Base-by-base conservation (phyloP, 2,329 filamentous ascomycete species). In the Pyrenophora teres region DNA sequence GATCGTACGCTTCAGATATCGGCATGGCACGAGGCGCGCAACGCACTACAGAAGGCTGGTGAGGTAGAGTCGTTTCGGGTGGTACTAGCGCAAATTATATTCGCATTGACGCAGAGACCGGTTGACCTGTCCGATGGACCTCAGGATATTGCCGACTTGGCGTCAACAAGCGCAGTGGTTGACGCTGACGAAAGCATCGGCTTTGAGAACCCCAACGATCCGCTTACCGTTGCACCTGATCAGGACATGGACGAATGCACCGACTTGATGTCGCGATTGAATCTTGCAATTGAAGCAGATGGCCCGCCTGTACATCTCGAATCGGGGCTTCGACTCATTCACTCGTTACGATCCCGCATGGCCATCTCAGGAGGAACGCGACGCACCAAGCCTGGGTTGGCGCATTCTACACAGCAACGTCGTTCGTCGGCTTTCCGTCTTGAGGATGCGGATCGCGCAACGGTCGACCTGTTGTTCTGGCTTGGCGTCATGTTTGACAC, bases 401-500 rank as follows among this genome's bases (percentile, higher is more conserved):
- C 49, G 21, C 57, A 53, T 23, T 49, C 52, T 40, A 52, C 43
- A 32, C 65, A 59, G 27, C 54, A 52, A 37, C 46, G 57, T 18
- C 57, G 51, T 6, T 41, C 51, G n/a, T 56, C 57, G 5, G 41
- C 52, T 4, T 60, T 63, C 25, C 52, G 54, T 5, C 58, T 75
- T 10, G 69, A 65, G 37, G 50, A 61, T 23, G 69, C 74, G 15
- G 70, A 79, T 64, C 68, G 70, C 15, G 70, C 76, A 9, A 84
- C 83, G 0, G 73, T 85, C 21, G 76, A 80, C 12, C 68, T 85
- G 12, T 61, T 85, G 3, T 84, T 81, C 61, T 85, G 83, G 83
- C 71, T 85, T 19, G 80, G 79, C 0, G 72, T 84, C 38, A 85
- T 84, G 81, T 81, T 83, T 41, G 82, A 84, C 59, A 84, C 82